Base-by-base conservation (phyloP, 352 stramenopile genomes). In the Pythium chondricola region DNA sequence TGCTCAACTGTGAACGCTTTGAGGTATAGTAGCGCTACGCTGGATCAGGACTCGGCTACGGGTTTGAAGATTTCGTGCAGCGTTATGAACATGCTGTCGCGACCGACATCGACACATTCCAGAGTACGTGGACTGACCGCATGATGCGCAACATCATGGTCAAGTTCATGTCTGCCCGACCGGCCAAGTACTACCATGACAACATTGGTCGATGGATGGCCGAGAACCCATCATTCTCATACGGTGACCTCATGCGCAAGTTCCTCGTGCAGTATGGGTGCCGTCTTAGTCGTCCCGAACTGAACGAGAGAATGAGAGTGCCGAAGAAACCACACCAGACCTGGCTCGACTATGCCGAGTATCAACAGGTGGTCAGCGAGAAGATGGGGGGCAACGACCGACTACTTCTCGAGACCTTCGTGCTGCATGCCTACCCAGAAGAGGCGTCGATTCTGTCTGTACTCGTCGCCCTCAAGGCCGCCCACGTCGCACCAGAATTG, bases 61-160 rank as follows among this genome's bases (percentile, higher is more conserved):
- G 38, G 4, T 44, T 32, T 24, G 38, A 44, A 14, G 38, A 44
- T 26, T 16, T 44, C 17, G 38, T 18, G 9, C 38, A 24, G 18
- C 20, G 38, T 6, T 44, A 44, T 24, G 38, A 44, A 18, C 38
- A 44, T n/a, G 38, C 21, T 2, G 20, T 44, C 24, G 2, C 8
- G 7, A 44, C 38, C 4, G 38, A 44, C 38, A 44, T 44, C 24
- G 38, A 44, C 38, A 44, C 20, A 11, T 44, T 32, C 24, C 21
- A 24, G 6, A 27, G 17, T 8, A 16, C 20, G 16, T 43, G 37
- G 37, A 43, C 17, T 7, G 37, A 43, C n/a, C 24, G 7, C 7
- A 43, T 27, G 20, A 24, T 27, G 37, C 8, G 13, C 6, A 39
- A 43, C 37, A 27, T 29, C 17, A 29, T 43, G 37, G 37, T 43